Conservation (phyloP, 2,329 filamentous ascomycete genomes). For the Diplodia mutila region DNA sequence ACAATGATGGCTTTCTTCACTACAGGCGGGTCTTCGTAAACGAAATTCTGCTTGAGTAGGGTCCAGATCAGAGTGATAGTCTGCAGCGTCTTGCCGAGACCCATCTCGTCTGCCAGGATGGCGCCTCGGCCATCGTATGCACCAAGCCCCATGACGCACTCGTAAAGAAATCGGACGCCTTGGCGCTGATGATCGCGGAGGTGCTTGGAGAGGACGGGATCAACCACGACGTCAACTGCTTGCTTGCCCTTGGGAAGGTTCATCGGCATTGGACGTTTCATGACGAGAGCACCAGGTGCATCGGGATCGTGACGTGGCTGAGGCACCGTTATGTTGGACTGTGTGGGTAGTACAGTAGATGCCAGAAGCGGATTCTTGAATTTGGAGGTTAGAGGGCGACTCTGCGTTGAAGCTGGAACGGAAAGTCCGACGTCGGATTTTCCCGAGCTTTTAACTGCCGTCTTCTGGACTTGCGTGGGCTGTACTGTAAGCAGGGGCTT, state of each 20-base stretch:
- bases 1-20: conserved; percentile 74
- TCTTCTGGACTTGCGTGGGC: conserved; percentile 34
- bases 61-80: conserved; percentile 75
- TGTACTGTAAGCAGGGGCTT: conserved; percentile 34
- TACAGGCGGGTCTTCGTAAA: conserved; percentile 62
- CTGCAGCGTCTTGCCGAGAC: conserved; percentile 73
- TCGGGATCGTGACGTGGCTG: conserved; percentile 68
- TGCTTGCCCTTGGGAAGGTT: conserved; percentile 63
- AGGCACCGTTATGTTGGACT: conserved; percentile 51
- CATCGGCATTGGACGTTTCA: conserved; percentile 60
- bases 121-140: conserved; percentile 68
- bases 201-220: conserved; percentile 65
- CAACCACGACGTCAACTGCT: conserved; percentile 73
- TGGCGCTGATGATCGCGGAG: conserved; percentile 70
- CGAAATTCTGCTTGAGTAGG: conserved; percentile 70
- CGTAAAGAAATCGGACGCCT: conserved; percentile 72
- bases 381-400: conserved; percentile 43
- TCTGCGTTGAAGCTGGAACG: conserved; percentile 35
- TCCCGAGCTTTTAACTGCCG: neutral
- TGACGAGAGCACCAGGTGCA: conserved; percentile 64
- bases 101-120: conserved; percentile 77
- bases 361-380: conserved; percentile 67
- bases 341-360: conserved; percentile 55
- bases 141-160: conserved; percentile 75
- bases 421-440: conserved; percentile 48